Base-by-base conservation (phyloP, 2,329 filamentous ascomycete species). In the Arthroderma sp. region DNA sequence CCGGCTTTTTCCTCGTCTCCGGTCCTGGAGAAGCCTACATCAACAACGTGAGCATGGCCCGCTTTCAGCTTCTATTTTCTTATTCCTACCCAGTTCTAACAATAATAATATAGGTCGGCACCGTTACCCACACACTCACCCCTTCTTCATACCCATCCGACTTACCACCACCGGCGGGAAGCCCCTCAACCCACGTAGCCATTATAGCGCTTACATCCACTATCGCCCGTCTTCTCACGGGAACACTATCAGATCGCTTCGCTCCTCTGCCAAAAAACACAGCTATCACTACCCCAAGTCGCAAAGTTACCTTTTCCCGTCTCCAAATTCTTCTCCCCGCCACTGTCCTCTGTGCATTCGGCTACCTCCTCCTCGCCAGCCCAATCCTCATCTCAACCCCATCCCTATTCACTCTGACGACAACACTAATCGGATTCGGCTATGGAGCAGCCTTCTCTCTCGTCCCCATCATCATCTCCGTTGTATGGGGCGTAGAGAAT, bases 401-500 rank as follows among this genome's bases (percentile, higher is more conserved):
- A 28, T 75, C 82, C 41, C 76, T 86, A 32, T 94, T 96, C 68
- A 89, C 87, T 75, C 65, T 89, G 40, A 83, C 94, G 6, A 93
- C 86, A 0, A 77, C 82, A 0, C 73, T 88, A 1, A 79, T 98
- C 5, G 91, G 91, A 5, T 81, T 87, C 1, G 91, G 91, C 38
- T 96, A 98, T 59, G 91, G 91, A 38, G 88, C 88, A 30, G 78
- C 88, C 22, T 98, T 96, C 68, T 83, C 79, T 40, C 74, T 96
- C 4, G 83, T 84, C 0, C 91, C 91, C 2, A 88, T 96, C 52
- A 85, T 96, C 46, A 83, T 95, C 54, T 86, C 82, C n/a, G 87
- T 95, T 6, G 89, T 98, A 38, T 98, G 91, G 91, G 91, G 91
- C 28, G 87, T 94, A 0, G 88, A 96, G 68, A 98, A 96, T 61